Conservation (phyloP, 2,329 filamentous ascomycete genomes). For the Chaetomiaceae sp. region DNA sequence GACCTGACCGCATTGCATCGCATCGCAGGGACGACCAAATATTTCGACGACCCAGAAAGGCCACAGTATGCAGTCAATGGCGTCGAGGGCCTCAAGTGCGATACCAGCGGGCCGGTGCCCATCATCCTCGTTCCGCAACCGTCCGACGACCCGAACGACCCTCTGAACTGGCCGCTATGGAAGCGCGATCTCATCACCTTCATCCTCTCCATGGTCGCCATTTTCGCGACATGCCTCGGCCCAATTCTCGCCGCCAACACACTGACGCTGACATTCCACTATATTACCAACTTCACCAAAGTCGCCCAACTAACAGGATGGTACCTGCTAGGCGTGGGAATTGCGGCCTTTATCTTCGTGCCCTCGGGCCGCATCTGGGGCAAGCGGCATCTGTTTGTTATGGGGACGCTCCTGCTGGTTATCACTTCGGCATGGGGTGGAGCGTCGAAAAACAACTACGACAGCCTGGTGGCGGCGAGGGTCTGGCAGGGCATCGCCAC, state of each 20-base stretch:
- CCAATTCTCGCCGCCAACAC: slow-evolving; percentile 88
- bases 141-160: slow-evolving; percentile 86
- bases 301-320: slow-evolving; percentile 83
- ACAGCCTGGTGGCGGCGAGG: slow-evolving; percentile 69
- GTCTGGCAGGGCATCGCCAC: slow-evolving; percentile 82
- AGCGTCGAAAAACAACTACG: slow-evolving; percentile 61
- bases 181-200: slow-evolving; percentile 75
- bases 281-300: slow-evolving; percentile 62
- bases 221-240: slow-evolving; percentile 79
- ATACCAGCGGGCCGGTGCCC: slow-evolving; percentile 59
- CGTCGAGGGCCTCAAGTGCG: slow-evolving; percentile 61
- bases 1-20: slow-evolving; percentile 2
- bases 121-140: slow-evolving; percentile 86
- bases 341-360: slow-evolving; percentile 80
- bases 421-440: slow-evolving; percentile 75
- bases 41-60: slow-evolving; percentile 56
- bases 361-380: slow-evolving; percentile 87
- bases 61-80: slow-evolving; percentile 40
- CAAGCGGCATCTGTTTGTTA: slow-evolving; percentile 80
- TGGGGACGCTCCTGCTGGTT: slow-evolving; percentile 71
- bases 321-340: slow-evolving; percentile 76
- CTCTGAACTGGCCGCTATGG: slow-evolving; percentile 81
- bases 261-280: slow-evolving; percentile 66
- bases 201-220: slow-evolving; percentile 71
- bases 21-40: slow-evolving; percentile 54